These are phyloP conservation scores for maize (Zea mays) DNA, from an alignment of 176 grass and related monocot genomes.

Conservation along the genomic window DNA sequence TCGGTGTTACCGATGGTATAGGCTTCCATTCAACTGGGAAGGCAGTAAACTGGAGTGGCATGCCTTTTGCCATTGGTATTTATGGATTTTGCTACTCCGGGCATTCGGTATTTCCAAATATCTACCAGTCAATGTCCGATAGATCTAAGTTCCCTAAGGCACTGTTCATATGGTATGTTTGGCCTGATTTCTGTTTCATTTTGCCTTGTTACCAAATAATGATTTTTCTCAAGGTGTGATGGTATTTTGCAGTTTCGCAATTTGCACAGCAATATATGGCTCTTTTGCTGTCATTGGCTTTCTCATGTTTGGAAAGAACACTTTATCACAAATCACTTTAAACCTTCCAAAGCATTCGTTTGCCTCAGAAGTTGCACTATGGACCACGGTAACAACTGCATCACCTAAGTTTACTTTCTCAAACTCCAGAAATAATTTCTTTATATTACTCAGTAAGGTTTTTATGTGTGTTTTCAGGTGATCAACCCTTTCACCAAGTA, in stretches of 20 bases:
- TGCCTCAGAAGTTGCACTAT: conserved; percentile 79
- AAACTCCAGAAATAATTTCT: conserved; percentile 1
- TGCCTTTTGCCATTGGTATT: conserved; percentile 86
- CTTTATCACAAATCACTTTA: conserved; percentile 89
- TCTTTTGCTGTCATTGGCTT: conserved; percentile 76
- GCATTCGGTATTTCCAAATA: conserved; percentile 92
- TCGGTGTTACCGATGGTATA: conserved; percentile 44
- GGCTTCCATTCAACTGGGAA: conserved; percentile 40
- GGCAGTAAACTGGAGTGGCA: conserved; percentile 62
- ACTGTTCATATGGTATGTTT: conserved; percentile 67
- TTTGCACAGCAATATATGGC: conserved; percentile 82
- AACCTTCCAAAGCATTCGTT: conserved; percentile 83
- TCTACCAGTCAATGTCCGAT: conserved; percentile 95
- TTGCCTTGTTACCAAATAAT: conserved; percentile 15
- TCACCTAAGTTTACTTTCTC: conserved; percentile 13
- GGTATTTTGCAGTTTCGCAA: conserved; percentile 58
- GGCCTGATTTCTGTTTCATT: background rate
- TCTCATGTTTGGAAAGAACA: conserved; percentile 88
- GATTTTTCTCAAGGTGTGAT: conserved; percentile 33
- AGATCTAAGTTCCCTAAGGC: conserved; percentile 84
- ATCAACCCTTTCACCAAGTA: conserved; percentile 95
- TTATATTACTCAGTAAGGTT: background rate
- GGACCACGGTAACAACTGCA: conserved; percentile 74
- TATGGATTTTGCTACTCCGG: conserved; percentile 93
- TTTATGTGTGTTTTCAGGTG: conserved; percentile 56